Evolutionary conservation across 306 rosid genomes (phyloP).

Genomic region (Cucurbita maxima): DNA sequence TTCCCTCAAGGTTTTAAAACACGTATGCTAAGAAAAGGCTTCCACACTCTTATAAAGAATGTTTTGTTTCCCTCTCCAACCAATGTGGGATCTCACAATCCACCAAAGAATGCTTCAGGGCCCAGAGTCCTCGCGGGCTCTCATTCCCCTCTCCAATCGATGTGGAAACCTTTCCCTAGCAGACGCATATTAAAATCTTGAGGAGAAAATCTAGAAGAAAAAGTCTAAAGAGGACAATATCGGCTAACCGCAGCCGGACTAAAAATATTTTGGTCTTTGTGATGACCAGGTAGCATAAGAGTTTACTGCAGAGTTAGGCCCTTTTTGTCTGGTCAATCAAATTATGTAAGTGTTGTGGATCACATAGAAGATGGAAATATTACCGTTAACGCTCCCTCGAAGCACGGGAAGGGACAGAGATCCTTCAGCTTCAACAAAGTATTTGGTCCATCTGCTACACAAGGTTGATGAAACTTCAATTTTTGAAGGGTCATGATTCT

Average conservation of each 20-base stretch:
- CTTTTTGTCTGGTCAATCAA: conserved; percentile 49
- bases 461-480: conserved; percentile 31
- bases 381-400: conserved; percentile 56
- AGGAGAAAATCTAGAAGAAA: no score
- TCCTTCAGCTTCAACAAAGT: conserved; percentile 79
- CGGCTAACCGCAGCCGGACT: neutral
- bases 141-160: no score
- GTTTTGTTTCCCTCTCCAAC: no score
- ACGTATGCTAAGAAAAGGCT: no score
- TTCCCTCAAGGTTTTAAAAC: no score
- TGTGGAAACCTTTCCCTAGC: no score
- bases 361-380: conserved; percentile 72
- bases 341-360: conserved; percentile 48
- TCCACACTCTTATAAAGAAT: no score
- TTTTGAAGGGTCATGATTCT: neutral
- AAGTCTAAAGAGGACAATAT: no score
- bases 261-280: conserved; percentile 8
- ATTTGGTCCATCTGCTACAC: conserved; percentile 75
- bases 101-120: no score
- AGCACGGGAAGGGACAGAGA: conserved; percentile 59
- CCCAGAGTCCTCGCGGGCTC: no score
- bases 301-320: conserved; percentile 98
- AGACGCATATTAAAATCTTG: no score
- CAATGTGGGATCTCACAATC: no score
- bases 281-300: conserved; percentile 74